Evolutionary conservation across 2,329 filamentous ascomycete genomes (phyloP).

Genomic region (Hortaea werneckii): DNA sequence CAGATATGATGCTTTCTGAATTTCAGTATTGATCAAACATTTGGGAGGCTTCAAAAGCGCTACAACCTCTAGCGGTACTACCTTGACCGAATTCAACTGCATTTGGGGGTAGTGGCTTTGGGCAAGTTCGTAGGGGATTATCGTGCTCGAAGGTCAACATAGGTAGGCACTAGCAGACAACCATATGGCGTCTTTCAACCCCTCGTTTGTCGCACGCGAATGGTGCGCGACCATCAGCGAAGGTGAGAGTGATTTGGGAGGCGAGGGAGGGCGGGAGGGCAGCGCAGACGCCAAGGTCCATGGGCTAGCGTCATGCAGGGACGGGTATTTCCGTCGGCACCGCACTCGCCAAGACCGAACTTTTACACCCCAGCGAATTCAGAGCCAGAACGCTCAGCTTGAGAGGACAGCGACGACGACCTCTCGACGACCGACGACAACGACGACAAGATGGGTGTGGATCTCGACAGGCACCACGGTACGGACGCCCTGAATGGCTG

Average conservation of each 20-base stretch:
- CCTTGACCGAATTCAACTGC: too few relatives aligned
- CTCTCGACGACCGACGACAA: neutral
- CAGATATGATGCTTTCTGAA: too few relatives aligned
- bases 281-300: neutral
- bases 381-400: neutral
- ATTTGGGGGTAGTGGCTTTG: too few relatives aligned
- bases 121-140: too few relatives aligned
- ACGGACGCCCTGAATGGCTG: too few relatives aligned
- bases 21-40: too few relatives aligned
- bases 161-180: too few relatives aligned
- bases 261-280: neutral
- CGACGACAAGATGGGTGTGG: slow-evolving; percentile 1
- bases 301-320: neutral
- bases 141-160: too few relatives aligned
- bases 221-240: neutral
- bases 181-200: too few relatives aligned
- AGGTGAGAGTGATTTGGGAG: neutral
- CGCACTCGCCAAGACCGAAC: neutral
- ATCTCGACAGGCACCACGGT: slow-evolving; percentile 1
- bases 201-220: too few relatives aligned
- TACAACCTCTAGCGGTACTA: too few relatives aligned
- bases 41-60: too few relatives aligned
- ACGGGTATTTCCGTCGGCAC: neutral
- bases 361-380: neutral
- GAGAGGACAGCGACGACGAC: neutral